Base-by-base conservation (phyloP, 2,329 filamentous ascomycete species). In the Trichophyton rubrum region DNA sequence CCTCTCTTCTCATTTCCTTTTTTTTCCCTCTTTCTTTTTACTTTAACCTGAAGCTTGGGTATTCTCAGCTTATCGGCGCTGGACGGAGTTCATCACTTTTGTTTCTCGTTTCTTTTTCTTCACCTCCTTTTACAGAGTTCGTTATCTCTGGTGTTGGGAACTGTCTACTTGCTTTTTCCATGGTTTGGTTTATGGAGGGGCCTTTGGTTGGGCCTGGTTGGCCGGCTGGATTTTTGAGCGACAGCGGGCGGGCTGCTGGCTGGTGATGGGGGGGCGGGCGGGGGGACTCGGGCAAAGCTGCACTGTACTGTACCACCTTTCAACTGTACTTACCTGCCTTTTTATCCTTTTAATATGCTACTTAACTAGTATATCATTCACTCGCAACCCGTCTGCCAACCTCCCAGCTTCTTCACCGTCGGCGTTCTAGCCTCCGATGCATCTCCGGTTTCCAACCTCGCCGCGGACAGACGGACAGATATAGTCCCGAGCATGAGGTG, bases 11-110 rank as follows among this genome's bases (percentile, higher is more conserved):
- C 9, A 35, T 55, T 55, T 17, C 30, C 6, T 33, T 33, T n/a
- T 43, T 43, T n/a, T 11, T 9, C 6, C 13, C 15, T 53, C 8
- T 53, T 27, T 17, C 13, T n/a, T 30, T 51, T 51, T 30, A 11
- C 24, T 51, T 33, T n/a, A 33, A 35, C 33, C 15, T 55, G 49
- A 55, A 33, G 49, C 49, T 27, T 55, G 27, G 27, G 27, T 55
- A 17, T 13, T 55, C 27, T 55, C 49, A 55, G 49, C 49, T 49
- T 55, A 55, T n/a, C 49, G 49, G 49, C 49, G 49, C 49, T 55
- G 49, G 49, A 55, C 27, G 49, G 49, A 55, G 49, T 53, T 55
- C 27, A 55, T 55, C 30, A n/a, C 33, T 35, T 27, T 15, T 49
- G 7, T 20, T 55, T 55, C 33, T 27, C 11, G 17, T 55, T 55